Percentiles rank a stretch among this genome's conserved stretches.
Conservation (phyloP, 2,329 filamentous ascomycete genomes). For the Zasmidium citrigriseum region DNA sequence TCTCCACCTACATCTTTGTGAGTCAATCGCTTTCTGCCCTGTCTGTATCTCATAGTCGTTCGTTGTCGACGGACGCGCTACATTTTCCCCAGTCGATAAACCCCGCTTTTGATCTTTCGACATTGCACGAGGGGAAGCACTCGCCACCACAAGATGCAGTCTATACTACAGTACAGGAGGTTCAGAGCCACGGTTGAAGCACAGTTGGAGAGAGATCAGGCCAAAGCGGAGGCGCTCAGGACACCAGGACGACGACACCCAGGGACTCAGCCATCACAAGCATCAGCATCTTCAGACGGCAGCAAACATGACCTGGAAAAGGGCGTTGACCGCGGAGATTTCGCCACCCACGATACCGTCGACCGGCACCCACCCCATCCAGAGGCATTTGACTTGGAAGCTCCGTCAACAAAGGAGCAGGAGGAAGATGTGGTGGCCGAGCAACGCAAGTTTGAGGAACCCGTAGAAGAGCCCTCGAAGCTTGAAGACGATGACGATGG, state of each 20-base stretch:
- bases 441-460: slow-evolving; percentile 10
- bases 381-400: not conserved
- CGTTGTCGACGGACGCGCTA: too few relatives aligned
- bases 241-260: not conserved
- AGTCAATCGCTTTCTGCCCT: too few relatives aligned
- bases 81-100: too few relatives aligned
- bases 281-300: slow-evolving; percentile 19
- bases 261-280: slow-evolving; percentile 6
- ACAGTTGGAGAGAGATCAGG: slow-evolving; percentile 29
- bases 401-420: not conserved
- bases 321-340: slow-evolving; percentile 16
- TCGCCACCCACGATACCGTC: slow-evolving; percentile 2
- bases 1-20: too few relatives aligned
- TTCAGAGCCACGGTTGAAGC: slow-evolving; percentile 25
- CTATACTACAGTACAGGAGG: slow-evolving; percentile 27
- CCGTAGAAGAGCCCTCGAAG: slow-evolving; percentile 18
- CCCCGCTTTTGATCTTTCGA: too few relatives aligned
- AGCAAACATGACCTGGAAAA: slow-evolving; percentile 26
- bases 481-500: slow-evolving; percentile 28
- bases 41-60: too few relatives aligned
- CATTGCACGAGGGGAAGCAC: not conserved
- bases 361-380: not conserved
- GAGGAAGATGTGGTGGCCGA: slow-evolving; percentile 13
- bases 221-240: slow-evolving; percentile 11
- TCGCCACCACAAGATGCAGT: slow-evolving; percentile 18